Percentiles rank a stretch among this genome's conserved stretches.
Conservation (phyloP, 1,284 basidiomycete species). For the Trametes polyzona region DNA sequence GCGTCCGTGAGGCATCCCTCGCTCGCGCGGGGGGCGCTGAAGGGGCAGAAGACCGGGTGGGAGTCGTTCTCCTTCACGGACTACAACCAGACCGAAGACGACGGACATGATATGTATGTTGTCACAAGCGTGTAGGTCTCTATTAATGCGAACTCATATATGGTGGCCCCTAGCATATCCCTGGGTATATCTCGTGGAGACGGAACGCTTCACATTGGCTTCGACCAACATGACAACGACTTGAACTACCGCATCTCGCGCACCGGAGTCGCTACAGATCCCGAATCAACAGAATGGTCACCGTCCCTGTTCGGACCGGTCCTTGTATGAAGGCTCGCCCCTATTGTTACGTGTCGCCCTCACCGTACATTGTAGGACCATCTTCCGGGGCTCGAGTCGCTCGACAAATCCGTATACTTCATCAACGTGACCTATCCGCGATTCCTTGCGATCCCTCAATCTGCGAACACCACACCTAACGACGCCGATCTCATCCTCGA, state of each 20-base stretch:
- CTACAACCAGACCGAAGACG: conserved; percentile 47
- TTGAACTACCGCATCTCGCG: conserved; percentile 45
- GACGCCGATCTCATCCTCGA: conserved; percentile 42
- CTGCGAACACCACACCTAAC: conserved; percentile 1
- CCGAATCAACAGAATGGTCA: conserved; percentile 32
- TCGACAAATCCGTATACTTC: conserved; percentile 41
- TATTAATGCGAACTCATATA: not conserved
- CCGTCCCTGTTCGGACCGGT: conserved; percentile 34
- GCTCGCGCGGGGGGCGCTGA: conserved; percentile 37
- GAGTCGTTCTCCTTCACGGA: conserved; percentile 42
- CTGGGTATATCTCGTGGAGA: conserved; percentile 46
- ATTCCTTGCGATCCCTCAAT: conserved; percentile 37
- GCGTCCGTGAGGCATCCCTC: conserved; percentile 41
- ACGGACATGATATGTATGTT: conserved; percentile 45
- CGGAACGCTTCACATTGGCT: conserved; percentile 46
- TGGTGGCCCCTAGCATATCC: conserved; percentile 43
- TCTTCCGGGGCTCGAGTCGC: conserved; percentile 41
- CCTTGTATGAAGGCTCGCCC: conserved; percentile 30
- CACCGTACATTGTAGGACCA: conserved; percentile 38
- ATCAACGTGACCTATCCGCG: conserved; percentile 48
- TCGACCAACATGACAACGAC: conserved; percentile 48
- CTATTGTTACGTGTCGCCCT: too few species aligned
- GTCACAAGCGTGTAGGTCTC: not conserved
- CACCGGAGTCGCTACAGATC: conserved; percentile 38
- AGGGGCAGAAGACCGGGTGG: conserved; percentile 32